A percentile compares a stretch with the other conserved stretches of the same genome.
Evolutionary conservation across 1,139 yeast species (phyloP).

Genomic region (Pichia sorboxylosa): DNA sequence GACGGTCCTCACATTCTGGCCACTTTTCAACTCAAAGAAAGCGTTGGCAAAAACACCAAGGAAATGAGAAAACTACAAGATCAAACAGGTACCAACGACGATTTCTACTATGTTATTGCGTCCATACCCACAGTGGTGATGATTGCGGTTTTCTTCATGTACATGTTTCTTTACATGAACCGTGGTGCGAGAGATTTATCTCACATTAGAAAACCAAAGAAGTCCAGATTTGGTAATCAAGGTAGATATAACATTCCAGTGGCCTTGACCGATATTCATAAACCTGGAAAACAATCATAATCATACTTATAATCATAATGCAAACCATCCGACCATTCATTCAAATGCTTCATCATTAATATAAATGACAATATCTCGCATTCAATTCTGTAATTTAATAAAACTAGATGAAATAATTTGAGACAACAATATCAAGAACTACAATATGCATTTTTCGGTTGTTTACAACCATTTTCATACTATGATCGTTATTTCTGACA

Average conservation of each 20-base stretch:
- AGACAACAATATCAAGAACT: no score
- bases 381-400: no score
- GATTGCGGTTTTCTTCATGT: constrained; percentile 51
- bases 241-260: constrained; percentile 24
- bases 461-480: no score
- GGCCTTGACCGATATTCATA: constrained; percentile 20
- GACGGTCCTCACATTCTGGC: constrained; percentile 40
- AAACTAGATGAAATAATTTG: no score
- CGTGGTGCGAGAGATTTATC: constrained; percentile 41
- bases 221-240: constrained; percentile 35
- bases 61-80: constrained; percentile 39
- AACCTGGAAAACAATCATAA: constrained; percentile 16
- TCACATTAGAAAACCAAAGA: constrained; percentile 34
- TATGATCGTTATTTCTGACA: no score
- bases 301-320: no score
- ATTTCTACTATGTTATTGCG: constrained; percentile 57
- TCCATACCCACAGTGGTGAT: constrained; percentile 63
- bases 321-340: no score
- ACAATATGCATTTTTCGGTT: no score
- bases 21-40: constrained; percentile 44
- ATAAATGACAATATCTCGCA: no score
- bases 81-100: constrained; percentile 47
- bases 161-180: constrained; percentile 46
- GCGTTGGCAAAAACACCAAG: constrained; percentile 48
- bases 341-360: no score